Conservation (phyloP, 202 grass and related monocot species). For the Carex arenaria region DNA sequence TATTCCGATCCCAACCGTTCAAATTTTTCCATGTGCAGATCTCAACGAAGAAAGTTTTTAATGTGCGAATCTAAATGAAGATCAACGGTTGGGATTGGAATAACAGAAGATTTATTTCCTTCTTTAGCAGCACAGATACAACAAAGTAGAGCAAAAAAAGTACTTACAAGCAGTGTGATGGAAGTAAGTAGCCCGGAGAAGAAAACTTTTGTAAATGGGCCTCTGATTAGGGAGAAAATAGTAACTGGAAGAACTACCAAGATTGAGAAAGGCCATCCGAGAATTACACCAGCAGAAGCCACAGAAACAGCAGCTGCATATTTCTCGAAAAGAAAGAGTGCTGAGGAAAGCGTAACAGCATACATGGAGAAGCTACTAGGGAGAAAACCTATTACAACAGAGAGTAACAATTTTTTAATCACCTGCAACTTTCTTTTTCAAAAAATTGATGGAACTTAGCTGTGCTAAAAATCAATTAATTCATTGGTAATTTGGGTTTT, state of each 20-base stretch:
- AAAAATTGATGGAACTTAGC: not conserved
- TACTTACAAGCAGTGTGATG: slow-evolving; percentile 75
- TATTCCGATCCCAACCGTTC: too few relatives aligned
- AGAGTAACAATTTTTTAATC: not conserved
- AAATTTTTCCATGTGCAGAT: too few relatives aligned
- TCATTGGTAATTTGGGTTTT: not conserved
- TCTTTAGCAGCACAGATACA: not conserved
- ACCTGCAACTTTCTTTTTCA: not conserved
- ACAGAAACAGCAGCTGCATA: slow-evolving; percentile 63
- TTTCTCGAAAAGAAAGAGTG: slow-evolving; percentile 85
- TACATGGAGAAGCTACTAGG: slow-evolving; percentile 99
- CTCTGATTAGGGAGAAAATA: slow-evolving; percentile 73
- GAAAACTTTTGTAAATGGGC: slow-evolving; percentile 74
- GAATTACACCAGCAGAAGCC: slow-evolving; percentile 81
- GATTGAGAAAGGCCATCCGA: slow-evolving; percentile 98
- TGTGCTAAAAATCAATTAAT: not conserved
- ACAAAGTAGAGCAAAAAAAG: not conserved
- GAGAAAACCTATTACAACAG: slow-evolving; percentile 64
- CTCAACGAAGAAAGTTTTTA: too few relatives aligned
- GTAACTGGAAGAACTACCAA: slow-evolving; percentile 81
- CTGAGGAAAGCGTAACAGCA: slow-evolving; percentile 85
- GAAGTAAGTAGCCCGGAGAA: slow-evolving; percentile 71
- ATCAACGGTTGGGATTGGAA: too few relatives aligned
- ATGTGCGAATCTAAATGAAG: too few relatives aligned
- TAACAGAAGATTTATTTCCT: too few relatives aligned